Base-by-base conservation (phyloP, 306 rosid genomes). In the Acacia acuminata region DNA sequence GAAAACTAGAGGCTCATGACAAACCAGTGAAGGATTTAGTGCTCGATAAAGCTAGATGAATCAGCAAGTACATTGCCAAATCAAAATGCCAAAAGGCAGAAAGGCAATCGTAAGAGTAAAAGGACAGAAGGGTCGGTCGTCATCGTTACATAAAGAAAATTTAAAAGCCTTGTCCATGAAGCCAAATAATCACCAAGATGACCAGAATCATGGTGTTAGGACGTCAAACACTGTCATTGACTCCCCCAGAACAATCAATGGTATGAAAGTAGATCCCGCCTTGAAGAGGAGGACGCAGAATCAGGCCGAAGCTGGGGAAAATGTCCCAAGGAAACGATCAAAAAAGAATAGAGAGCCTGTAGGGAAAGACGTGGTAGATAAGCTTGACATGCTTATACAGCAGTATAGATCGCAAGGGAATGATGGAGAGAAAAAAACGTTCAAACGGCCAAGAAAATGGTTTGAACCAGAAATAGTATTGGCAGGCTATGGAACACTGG, bases 331-430 rank as follows among this genome's bases (percentile, higher is more conserved):
- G 84, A 87, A 86, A 83, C 79, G 93, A 82, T 40, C 90, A 2
- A 92, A 85, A 77, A 91, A 90, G 93, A 94, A 87, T 20, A 91
- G 89, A 83, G 96, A 58, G 32, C 86, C 91, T 19, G 58, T 70
- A 47, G 99, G 99, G 44, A 83, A 87, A 79, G 98, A 91, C 17
- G 84, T 38, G 13, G 89, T 80, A 30, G 99, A 94, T 80, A 92
- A 91, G 87, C 99, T 96, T 55, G 99, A 94, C 90, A 56, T 88
- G 90, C 97, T 96, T 77, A 94, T 96, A 38, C 94, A 91, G 81
- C 93, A 92, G 88, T 96, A 96, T 70, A 89, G 81, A 68, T 90
- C 88, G 9, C 79, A 42, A 82, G 85, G 87, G 83, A 82, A 74
- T 10, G 92, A 79, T 40, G 89, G 90, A 3, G 94, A 83, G 75